Evolutionary conservation across 768 basidiomycete genomes (phyloP), one percentile per base, ranked within the genome.

Genomic region (Lepiota brunneoincarnata): DNA sequence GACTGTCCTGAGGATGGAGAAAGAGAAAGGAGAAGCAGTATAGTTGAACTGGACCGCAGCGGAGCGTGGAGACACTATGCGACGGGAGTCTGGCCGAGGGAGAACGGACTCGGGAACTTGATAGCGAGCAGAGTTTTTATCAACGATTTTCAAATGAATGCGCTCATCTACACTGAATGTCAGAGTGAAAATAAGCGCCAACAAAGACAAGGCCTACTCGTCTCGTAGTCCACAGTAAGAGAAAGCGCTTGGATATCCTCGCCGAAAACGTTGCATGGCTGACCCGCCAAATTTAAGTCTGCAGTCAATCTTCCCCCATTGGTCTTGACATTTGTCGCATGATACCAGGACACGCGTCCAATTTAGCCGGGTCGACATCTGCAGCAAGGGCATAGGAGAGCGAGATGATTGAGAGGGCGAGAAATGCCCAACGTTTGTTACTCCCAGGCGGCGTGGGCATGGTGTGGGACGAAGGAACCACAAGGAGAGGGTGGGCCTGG

Each of bases 261-360:
- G 2, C 86, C 86, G 66, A 80, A 87, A 18, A 84, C 78, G 56
- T 80, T 78, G 69, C 85, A 86, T 4, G 77, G 71, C 51, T 64
- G 60, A 3, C 77, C 79, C n/a, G 72, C 75, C 21, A 85, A 71
- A n/a, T 72, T 62, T 14, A 86, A 73, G 59, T 78, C 72, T 24
- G 82, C 83, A 4, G 75, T 79, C 43, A 86, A 62, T 7, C 60
- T 72, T 2, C 72, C 63, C 0, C 75, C 73, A 3, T 55, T 40
- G 3, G 65, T 64, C 24, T 69, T 67, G 17, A 84, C 73, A 52
- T 81, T 76, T 2, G 64, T 68, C 9, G 77, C 79, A 6, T 69
- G 72, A 65, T 87, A 86, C 86, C 84, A 1, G 83, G 76, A 63
- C 84, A 87, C 0, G 77, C 75, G 60, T 84, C 82, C 35, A 84